Evolutionary conservation across 495 filamentous ascomycete genomes (phyloP).

Genomic region (Pyrenula massariospora): DNA sequence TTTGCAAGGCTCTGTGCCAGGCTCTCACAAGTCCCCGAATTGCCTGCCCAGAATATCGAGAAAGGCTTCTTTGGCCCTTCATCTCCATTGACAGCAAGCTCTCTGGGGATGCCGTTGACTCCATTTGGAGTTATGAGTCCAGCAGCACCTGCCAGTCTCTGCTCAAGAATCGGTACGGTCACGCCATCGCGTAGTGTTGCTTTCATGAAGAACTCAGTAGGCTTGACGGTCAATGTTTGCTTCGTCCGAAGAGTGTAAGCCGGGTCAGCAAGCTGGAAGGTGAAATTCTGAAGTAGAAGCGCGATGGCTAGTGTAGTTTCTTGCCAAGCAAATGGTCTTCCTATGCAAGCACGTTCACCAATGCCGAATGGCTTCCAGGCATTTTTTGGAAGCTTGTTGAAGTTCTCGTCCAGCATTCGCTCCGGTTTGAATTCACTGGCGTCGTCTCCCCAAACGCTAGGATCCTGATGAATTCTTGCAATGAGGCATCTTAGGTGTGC

Average conservation of each 20-base stretch:
- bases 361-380: constrained; percentile 57
- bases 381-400: constrained; percentile 41
- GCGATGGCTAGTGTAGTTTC: constrained; percentile 43
- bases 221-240: constrained; percentile 67
- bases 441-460: constrained; percentile 48
- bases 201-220: constrained; percentile 59
- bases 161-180: constrained; percentile 44
- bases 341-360: constrained; percentile 55
- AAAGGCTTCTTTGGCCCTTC: constrained; percentile 30
- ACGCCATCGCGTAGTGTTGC: constrained; percentile 48
- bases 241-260: constrained; percentile 47
- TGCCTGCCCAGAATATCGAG: constrained; percentile 61
- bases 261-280: constrained; percentile 45
- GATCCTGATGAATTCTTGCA: constrained; percentile 52
- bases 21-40: constrained; percentile 65
- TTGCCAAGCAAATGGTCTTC: constrained; percentile 57
- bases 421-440: constrained; percentile 53
- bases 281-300: constrained; percentile 47
- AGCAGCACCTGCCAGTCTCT: constrained; percentile 25
- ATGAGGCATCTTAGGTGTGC: constrained; percentile 45
- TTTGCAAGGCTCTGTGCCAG: constrained; percentile 52
- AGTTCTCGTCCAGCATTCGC: constrained; percentile 52
- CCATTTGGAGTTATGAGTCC: background rate
- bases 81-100: constrained; percentile 10
- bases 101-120: constrained; percentile 4